These are phyloP conservation scores for Malus hybrid DNA, from an alignment of 331 rosid genomes.

Conservation along the genomic window DNA sequence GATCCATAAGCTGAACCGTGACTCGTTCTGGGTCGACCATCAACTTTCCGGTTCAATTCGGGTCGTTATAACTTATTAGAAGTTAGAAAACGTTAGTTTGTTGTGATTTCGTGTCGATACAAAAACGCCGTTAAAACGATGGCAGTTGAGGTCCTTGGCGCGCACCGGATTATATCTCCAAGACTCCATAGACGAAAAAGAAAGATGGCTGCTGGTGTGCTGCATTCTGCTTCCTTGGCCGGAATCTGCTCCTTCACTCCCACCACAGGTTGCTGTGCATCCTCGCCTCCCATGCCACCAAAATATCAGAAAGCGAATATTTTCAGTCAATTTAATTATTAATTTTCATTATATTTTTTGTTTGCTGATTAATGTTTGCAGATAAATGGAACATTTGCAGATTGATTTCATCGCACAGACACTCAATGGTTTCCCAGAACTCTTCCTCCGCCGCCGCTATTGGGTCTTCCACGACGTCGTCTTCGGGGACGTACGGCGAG, in stretches of 20 bases:
- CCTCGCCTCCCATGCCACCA: neutral
- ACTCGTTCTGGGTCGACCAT: neutral
- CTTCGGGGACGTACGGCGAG: slow-evolving; percentile 20
- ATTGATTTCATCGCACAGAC: slow-evolving; percentile 13
- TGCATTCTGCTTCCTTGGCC: slow-evolving; percentile 10
- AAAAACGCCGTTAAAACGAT: neutral
- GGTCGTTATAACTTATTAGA: too few relatives aligned
- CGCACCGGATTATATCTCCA: neutral
- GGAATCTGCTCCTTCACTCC: neutral
- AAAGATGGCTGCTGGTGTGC: slow-evolving; percentile 6
- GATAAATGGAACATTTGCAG: slow-evolving; percentile 23
- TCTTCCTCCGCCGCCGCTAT: slow-evolving; percentile 18
- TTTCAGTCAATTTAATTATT: neutral
- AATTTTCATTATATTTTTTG: neutral
- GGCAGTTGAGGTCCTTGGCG: neutral
- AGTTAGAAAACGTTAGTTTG: neutral
- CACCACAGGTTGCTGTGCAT: slow-evolving; percentile 5
- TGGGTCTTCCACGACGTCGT: slow-evolving; percentile 21
- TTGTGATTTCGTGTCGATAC: neutral
- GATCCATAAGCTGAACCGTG: neutral
- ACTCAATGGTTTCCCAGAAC: slow-evolving; percentile 2
- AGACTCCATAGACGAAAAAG: neutral
- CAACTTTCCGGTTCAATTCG: neutral
- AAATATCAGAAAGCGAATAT: neutral
- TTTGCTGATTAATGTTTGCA: slow-evolving; percentile 16